Percentiles rank a stretch among this genome's conserved stretches.
These are phyloP conservation scores for Phaeotremella fagi DNA, from an alignment of 768 basidiomycete species.

Conservation along the genomic window DNA sequence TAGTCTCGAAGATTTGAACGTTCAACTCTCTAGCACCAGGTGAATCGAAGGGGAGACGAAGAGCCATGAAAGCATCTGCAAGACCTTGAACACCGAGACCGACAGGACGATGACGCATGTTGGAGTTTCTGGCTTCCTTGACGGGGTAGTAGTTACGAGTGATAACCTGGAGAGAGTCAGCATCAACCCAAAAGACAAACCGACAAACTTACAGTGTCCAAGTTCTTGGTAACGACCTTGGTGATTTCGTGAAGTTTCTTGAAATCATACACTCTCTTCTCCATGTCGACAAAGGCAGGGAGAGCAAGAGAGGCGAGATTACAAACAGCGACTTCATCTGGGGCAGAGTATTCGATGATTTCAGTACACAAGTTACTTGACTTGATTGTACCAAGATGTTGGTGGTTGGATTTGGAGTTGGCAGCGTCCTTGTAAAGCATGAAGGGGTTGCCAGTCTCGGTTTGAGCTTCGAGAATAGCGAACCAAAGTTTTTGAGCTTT, in stretches of 20 bases:
- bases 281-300: conserved; percentile 79
- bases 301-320: conserved; percentile 96
- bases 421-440: conserved; percentile 98
- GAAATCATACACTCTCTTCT: conserved; percentile 73
- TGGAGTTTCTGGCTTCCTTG: conserved; percentile 81
- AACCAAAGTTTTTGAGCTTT: conserved; percentile 99
- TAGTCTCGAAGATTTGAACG: conserved; percentile 95
- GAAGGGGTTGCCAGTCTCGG: conserved; percentile 98
- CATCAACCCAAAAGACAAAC: conserved; percentile 57
- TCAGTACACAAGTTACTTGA: conserved; percentile 98
- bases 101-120: conserved; percentile 95
- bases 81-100: conserved; percentile 97
- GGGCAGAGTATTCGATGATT: conserved; percentile 95
- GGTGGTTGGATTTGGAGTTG: conserved; percentile 97
- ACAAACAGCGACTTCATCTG: conserved; percentile 96
- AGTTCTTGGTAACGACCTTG: conserved; percentile 87
- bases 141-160: conserved; percentile 85
- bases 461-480: conserved; percentile 90
- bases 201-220: conserved; percentile 73
- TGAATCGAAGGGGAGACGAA: conserved; percentile 93
- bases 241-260: conserved; percentile 87
- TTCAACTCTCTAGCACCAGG: conserved; percentile 80
- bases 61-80: conserved; percentile 95
- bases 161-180: conserved; percentile 17
- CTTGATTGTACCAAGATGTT: conserved; percentile 98